Evolutionary conservation across 2,329 filamentous ascomycete genomes (phyloP).

Genomic region (Albophoma yamanashiensis): DNA sequence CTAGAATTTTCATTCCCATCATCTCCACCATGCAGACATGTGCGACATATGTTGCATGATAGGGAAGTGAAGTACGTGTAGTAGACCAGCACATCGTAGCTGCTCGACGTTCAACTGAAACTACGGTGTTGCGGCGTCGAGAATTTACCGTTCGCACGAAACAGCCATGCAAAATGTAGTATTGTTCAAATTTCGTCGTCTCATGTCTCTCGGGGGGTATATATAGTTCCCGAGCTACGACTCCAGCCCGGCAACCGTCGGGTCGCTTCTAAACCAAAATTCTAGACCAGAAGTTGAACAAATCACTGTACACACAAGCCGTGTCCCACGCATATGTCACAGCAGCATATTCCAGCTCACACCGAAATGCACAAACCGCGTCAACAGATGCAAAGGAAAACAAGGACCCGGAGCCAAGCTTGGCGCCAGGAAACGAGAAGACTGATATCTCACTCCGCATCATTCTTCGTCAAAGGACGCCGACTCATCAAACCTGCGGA

Average conservation of each 20-base stretch:
- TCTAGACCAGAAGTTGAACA: not conserved
- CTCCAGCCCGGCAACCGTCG: not conserved
- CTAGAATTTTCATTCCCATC: not conserved
- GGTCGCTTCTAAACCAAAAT: not conserved
- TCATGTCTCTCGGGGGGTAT: not conserved
- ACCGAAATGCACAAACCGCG: not conserved
- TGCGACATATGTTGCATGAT: no score
- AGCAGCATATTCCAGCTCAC: not conserved
- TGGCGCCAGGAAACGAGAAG: not conserved
- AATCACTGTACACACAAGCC: not conserved
- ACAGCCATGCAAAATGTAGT: not conserved
- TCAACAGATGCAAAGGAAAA: not conserved
- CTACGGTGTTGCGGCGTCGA: no score
- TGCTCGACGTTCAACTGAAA: no score
- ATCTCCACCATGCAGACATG: no score
- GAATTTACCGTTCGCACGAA: no score
- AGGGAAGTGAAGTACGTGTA: no score
- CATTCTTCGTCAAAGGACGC: not conserved
- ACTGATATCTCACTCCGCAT: not conserved
- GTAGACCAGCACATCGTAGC: no score
- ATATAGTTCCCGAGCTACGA: not conserved
- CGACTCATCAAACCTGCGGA: conserved; percentile 3
- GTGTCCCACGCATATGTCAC: not conserved
- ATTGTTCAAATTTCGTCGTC: not conserved
- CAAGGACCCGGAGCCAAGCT: not conserved